Base-by-base conservation (phyloP, 1,284 basidiomycete genomes). In the Chiua sp. region DNA sequence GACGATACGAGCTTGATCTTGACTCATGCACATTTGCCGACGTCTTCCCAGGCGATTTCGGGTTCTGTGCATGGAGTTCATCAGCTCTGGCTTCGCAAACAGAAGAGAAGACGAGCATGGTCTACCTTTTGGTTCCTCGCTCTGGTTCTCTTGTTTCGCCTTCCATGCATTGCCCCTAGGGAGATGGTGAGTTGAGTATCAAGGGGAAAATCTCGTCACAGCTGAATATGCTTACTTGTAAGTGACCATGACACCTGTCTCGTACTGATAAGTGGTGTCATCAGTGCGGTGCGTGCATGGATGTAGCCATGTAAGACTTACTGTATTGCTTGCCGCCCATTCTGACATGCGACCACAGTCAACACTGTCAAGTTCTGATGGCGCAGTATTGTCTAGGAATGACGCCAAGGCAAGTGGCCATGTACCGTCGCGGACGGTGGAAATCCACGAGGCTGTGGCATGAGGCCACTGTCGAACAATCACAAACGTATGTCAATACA, bases 401-500 rank as follows among this genome's bases (percentile, higher is more conserved):
- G 61, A 7, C 7, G 56, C 35, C 2, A 50, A 2, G 7, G 53
- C 51, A 22, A 72, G 53, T 6, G 71, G 69, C 63, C 65, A 74
- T 2, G 70, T 67, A 13, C 28, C 53, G 30, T 68, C 66, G 11
- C 71, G 72, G 18, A 75, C 63, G 10, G 62, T 52, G 1, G 53
- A 48, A 39, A 75, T 73, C 70, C 70, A 75, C 13, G 61, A 23
- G 1, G 71, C 56, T 0, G n/a, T 37, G 1, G 60, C 72, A n/a
- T 74, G 37, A 59, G 71, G 72, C 48, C 61, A 75, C 73, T 75
- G 28, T 54, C 46, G 4, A 47, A 47, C 3, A 30, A 72, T 30
- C 59, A 22, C n/a, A 44, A 44, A 44, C 42, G 22, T 22, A 55
- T 66, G 79, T 79, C 23, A 73, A 78, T n/a, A 5, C 15, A 2